Conservation (phyloP, 148 eudicot genomes). For the Bassia scoparia region DNA sequence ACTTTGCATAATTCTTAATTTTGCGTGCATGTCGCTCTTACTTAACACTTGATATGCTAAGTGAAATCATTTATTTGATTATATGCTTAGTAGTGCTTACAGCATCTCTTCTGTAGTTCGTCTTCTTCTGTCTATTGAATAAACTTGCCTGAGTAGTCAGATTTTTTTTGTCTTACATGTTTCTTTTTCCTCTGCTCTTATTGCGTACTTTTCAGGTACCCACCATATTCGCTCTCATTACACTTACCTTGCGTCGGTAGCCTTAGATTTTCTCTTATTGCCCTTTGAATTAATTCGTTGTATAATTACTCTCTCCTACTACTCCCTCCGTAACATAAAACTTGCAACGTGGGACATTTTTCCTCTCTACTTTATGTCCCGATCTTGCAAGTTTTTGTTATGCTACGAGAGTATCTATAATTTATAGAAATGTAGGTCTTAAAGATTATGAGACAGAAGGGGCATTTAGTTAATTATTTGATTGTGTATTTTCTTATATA, state of each 20-base stretch:
- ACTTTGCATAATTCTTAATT: background rate
- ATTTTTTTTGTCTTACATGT: background rate
- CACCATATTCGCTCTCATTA: conserved; percentile 42
- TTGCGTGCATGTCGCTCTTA: background rate
- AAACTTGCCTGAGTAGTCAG: background rate
- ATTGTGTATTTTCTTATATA: too few relatives aligned
- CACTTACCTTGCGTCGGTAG: conserved; percentile 43
- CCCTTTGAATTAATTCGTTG: too few relatives aligned
- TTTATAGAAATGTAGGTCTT: too few relatives aligned
- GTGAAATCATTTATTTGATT: background rate
- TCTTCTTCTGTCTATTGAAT: background rate
- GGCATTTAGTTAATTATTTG: too few relatives aligned
- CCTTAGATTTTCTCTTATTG: background rate
- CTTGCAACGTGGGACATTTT: too few relatives aligned
- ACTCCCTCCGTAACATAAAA: too few relatives aligned
- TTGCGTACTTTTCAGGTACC: conserved; percentile 36
- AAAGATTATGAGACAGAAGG: too few relatives aligned
- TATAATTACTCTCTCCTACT: too few relatives aligned
- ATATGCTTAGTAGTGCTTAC: background rate
- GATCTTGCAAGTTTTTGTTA: too few relatives aligned
- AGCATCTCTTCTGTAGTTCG: background rate
- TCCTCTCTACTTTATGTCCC: too few relatives aligned
- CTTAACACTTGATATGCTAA: background rate
- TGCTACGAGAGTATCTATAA: too few relatives aligned
- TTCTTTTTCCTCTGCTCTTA: background rate